Conservation (phyloP, 148 eudicot genomes). For the Rhododendron ovatum region DNA sequence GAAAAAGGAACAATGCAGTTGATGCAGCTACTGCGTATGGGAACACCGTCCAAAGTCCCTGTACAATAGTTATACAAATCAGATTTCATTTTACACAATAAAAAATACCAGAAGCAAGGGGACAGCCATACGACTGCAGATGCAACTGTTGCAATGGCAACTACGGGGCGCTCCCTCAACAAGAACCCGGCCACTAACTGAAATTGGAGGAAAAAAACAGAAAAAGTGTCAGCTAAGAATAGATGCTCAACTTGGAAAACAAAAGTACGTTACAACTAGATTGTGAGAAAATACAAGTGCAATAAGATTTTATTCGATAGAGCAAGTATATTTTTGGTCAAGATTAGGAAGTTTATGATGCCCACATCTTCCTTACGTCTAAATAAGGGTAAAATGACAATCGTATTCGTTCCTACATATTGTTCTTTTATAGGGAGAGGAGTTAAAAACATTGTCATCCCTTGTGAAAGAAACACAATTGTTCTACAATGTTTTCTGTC, state of each 20-base stretch:
- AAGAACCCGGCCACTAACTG: constrained; percentile 80
- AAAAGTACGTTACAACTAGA: neutral
- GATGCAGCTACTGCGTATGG: constrained; percentile 66
- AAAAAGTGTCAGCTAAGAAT: neutral
- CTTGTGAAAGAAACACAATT: neutral
- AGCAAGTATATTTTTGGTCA: neutral
- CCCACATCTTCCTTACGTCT: neutral
- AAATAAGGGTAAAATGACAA: neutral
- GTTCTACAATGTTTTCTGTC: neutral
- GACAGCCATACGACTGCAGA: constrained; percentile 57
- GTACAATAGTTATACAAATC: constrained; percentile 11
- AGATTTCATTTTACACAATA: neutral
- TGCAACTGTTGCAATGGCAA: constrained; percentile 91
- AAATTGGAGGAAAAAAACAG: neutral
- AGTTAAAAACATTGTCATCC: neutral
- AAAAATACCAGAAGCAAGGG: neutral
- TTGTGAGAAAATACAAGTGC: too few species aligned
- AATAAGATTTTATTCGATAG: neutral
- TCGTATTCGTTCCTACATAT: neutral
- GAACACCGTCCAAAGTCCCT: constrained; percentile 80
- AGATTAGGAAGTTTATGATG: constrained; percentile 1
- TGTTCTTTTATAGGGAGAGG: neutral
- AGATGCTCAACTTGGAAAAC: neutral
- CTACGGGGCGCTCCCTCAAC: constrained; percentile 74
- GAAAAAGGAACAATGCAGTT: constrained; percentile 62